These are phyloP conservation scores for Gaertneriomyces sp. DNA, from an alignment of 192 early-diverging fungal species.

Conservation along the genomic window DNA sequence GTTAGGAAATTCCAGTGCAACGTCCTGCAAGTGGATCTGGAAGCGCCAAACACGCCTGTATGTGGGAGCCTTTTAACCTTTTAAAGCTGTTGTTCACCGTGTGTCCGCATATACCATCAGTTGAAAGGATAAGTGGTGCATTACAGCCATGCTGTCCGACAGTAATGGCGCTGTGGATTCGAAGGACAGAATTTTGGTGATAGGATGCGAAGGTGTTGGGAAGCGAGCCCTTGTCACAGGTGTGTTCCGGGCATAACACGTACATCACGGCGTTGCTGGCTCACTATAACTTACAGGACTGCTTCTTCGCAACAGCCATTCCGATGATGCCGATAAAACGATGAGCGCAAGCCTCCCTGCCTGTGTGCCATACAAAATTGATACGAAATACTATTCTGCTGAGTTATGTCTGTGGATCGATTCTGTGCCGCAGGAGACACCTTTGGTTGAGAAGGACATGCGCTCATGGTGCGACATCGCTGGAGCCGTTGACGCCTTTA, in stretches of 20 bases:
- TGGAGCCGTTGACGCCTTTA: constrained; percentile 46
- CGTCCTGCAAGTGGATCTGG: too few relatives aligned
- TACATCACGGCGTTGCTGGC: background rate
- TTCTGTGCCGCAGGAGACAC: constrained; percentile 22
- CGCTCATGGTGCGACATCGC: constrained; percentile 4
- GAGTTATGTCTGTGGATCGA: constrained; percentile 65
- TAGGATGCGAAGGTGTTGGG: constrained; percentile 47
- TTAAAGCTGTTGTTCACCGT: background rate
- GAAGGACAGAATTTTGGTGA: constrained; percentile 54
- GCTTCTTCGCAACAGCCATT: background rate
- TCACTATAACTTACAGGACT: background rate
- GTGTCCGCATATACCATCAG: background rate
- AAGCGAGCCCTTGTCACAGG: constrained; percentile 53
- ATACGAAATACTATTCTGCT: constrained; percentile 68
- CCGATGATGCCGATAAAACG: background rate
- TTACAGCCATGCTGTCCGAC: background rate
- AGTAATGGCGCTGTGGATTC: too few relatives aligned
- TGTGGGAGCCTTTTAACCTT: background rate
- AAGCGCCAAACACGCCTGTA: too few relatives aligned
- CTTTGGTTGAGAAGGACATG: background rate
- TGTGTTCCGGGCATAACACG: constrained; percentile 25
- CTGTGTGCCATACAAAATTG: constrained; percentile 48
- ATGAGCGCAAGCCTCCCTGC: background rate
- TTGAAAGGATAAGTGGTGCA: background rate
- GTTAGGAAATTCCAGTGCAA: too few relatives aligned